Base-by-base conservation (phyloP, 805 yeast species). In the Starmerella etchellsii region DNA sequence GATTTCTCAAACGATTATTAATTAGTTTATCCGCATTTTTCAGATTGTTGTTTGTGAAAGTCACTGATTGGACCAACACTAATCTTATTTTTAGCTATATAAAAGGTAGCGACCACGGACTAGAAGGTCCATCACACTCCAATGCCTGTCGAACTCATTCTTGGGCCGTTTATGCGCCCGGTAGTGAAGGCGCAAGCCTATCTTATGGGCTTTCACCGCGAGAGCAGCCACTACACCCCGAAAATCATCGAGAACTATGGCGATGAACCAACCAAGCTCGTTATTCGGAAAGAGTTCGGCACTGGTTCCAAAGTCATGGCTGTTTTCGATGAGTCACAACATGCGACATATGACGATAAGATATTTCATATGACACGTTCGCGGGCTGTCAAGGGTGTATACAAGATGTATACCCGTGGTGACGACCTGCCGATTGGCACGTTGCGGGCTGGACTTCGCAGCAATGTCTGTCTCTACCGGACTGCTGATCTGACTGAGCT, bases 331-430 rank as follows among this genome's bases (percentile, higher is more conserved):
- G 50, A 42, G 9, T 68, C 67, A 44, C 67, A 70, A 36, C 25
- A 34, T 9, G 36, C 37, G n/a, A 41, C 52, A 7, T 47, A 54
- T 22, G 53, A 52, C 25, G 60, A 70, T 34, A 58, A 70, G 23
- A 48, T 72, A 15, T 73, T 68, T 52, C 69, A 73, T 68, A 70
- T 72, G 60, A 66, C 64, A 14, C 64, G 80, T 48, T 74, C 80
- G n/a, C 64, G 79, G 46, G 77, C 79, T 3, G 79, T 74, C 37
- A 74, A 74, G 56, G 79, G 81, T 37, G 76, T 78, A 2, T 75
- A 73, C 60, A 72, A 68, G 54, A 68, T 74, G 73, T 74, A 63
- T 49, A 65, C 70, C 9, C 28, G 20, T 1, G 57, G 67, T 18
- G 68, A 65, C 47, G 76, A 72, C 46, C 71, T 69, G 48, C 78